phyloP scores from a whole-genome alignment of 2,329 filamentous ascomycete genomes.

The Plenodomus lindquistii region DNA sequence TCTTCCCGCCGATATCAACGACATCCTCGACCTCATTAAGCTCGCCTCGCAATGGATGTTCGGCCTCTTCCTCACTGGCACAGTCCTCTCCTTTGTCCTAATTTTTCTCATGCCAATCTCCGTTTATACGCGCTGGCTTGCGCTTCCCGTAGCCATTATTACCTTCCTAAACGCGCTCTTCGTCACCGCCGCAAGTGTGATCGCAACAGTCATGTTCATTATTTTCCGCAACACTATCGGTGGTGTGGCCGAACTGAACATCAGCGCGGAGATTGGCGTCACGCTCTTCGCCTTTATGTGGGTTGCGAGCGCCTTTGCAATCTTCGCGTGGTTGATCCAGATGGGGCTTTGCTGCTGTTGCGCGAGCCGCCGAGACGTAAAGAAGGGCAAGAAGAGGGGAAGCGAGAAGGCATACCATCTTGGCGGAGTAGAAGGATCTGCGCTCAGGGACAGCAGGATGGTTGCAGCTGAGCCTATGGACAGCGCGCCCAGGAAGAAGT shows the following conservation, averaged over 20 bases:
- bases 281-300: constrained; percentile 90
- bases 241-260: constrained; percentile 72
- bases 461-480: constrained; percentile 5
- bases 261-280: constrained; percentile 68
- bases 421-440: constrained; percentile 9
- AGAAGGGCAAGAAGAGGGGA: constrained; percentile 52
- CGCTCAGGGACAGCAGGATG: constrained; percentile 5
- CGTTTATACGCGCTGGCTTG: constrained; percentile 57
- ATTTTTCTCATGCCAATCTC: constrained; percentile 66
- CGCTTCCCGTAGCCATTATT: constrained; percentile 69
- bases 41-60: constrained; percentile 86
- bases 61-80: constrained; percentile 76
- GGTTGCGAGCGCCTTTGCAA: constrained; percentile 69
- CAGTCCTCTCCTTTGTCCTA: constrained; percentile 71
- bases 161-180: constrained; percentile 69
- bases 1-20: constrained; percentile 72
- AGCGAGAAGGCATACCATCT: constrained; percentile 41
- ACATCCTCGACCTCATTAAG: constrained; percentile 73
- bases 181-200: constrained; percentile 69
- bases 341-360: constrained; percentile 79
- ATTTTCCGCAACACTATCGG: constrained; percentile 80
- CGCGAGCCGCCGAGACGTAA: constrained; percentile 59
- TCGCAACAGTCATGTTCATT: constrained; percentile 82
- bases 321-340: constrained; percentile 73
- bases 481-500: constrained; percentile 12